Percentiles rank a stretch among this genome's conserved stretches.
phyloP scores from a whole-genome alignment of 2,329 filamentous ascomycete species.

The Byssothecium circinans region DNA sequence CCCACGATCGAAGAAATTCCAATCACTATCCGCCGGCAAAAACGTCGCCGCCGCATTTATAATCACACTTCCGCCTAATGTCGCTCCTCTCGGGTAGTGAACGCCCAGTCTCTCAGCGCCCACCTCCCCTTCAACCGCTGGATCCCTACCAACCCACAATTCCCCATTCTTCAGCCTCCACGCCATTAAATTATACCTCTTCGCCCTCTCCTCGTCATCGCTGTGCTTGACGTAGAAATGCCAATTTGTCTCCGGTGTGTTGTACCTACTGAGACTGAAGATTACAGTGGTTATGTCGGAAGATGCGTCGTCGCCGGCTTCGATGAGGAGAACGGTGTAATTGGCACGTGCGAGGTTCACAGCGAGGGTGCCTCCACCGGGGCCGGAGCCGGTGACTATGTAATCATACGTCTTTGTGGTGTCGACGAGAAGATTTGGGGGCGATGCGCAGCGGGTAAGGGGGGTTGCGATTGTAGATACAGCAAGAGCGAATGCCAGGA shows the following conservation, averaged over 20 bases:
- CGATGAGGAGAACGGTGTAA: constrained; percentile 58
- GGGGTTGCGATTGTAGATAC: background rate
- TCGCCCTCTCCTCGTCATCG: constrained; percentile 53
- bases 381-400: constrained; percentile 57
- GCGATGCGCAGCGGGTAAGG: constrained; percentile 1
- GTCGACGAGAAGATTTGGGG: background rate
- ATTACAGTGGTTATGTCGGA: constrained; percentile 50
- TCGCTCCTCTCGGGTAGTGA: constrained; percentile 21
- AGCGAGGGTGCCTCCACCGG: constrained; percentile 31
- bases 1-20: constrained; percentile 21
- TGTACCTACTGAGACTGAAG: constrained; percentile 50
- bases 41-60: constrained; percentile 20
- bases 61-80: constrained; percentile 20
- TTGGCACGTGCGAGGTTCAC: constrained; percentile 59
- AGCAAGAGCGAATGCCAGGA: too few species aligned
- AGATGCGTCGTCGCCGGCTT: constrained; percentile 57
- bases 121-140: constrained; percentile 9
- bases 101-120: constrained; percentile 32
- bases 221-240: constrained; percentile 64
- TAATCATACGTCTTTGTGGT: constrained; percentile 53
- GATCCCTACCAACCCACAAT: constrained; percentile 21
- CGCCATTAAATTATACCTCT: constrained; percentile 45
- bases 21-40: constrained; percentile 22
- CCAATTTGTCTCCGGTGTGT: constrained; percentile 50
- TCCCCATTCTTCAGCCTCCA: constrained; percentile 19